Percentiles rank a stretch among this genome's conserved stretches.
phyloP scores from a whole-genome alignment of 2,329 filamentous ascomycete genomes.

The Cercospora beticola region DNA sequence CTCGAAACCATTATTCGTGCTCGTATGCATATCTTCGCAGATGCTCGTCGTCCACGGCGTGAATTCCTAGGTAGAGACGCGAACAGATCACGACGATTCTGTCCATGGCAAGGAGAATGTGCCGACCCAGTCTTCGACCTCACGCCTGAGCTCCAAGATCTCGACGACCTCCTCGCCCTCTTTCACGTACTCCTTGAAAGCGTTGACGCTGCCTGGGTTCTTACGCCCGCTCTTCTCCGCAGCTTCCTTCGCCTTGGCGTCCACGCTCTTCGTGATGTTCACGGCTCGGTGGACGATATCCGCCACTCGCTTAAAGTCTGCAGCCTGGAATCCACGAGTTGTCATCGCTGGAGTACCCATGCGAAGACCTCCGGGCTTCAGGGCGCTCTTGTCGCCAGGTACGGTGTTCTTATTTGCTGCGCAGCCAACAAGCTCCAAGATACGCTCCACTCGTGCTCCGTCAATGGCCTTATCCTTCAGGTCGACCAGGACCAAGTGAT shows the following conservation, averaged over 20 bases:
- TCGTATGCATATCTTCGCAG: neutral
- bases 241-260: constrained; percentile 69
- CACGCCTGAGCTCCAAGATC: constrained; percentile 69
- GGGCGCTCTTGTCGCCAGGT: constrained; percentile 87
- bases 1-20: constrained; percentile 1
- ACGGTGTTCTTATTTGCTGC: constrained; percentile 99
- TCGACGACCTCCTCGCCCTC: constrained; percentile 67
- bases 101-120: constrained; percentile 70
- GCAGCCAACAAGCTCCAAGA: constrained; percentile 96
- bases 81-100: constrained; percentile 12
- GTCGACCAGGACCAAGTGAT: constrained; percentile 91
- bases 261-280: constrained; percentile 71
- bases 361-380: constrained; percentile 88
- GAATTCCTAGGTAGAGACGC: neutral
- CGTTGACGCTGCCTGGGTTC: constrained; percentile 62
- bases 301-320: constrained; percentile 83
- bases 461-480: constrained; percentile 86
- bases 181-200: constrained; percentile 67
- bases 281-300: constrained; percentile 84
- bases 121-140: constrained; percentile 76
- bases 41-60: neutral
- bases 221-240: constrained; percentile 67
- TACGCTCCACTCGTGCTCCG: constrained; percentile 89
- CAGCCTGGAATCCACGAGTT: constrained; percentile 83
- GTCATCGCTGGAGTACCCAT: constrained; percentile 98